Percentiles rank a stretch among this genome's conserved stretches.
These are phyloP conservation scores for Ceratocystis ficicola DNA, from an alignment of 2,329 filamentous ascomycete species.

Conservation along the genomic window DNA sequence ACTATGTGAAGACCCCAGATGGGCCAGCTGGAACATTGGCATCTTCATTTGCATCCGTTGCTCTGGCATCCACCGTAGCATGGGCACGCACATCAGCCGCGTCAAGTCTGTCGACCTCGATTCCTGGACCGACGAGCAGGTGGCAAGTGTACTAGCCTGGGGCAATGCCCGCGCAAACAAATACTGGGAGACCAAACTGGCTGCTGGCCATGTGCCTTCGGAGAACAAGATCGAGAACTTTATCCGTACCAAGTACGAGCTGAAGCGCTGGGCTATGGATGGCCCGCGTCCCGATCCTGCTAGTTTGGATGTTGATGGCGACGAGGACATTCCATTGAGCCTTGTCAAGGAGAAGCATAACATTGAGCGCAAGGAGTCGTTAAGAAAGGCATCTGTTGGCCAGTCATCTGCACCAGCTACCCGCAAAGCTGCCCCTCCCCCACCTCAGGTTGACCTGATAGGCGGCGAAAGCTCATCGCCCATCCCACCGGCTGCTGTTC, in stretches of 20 bases:
- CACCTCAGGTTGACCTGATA: slow-evolving; percentile 60
- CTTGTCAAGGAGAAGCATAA: slow-evolving; percentile 55
- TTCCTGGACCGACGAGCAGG: slow-evolving; percentile 95
- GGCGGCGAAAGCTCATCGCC: slow-evolving; percentile 58
- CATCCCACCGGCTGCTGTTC: slow-evolving; percentile 34
- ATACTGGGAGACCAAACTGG: slow-evolving; percentile 95
- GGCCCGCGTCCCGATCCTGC: slow-evolving; percentile 88
- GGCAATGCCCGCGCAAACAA: slow-evolving; percentile 94
- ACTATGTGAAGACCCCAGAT: slow-evolving; percentile 64
- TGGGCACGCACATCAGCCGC: slow-evolving; percentile 96
- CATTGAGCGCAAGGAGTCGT: slow-evolving; percentile 46
- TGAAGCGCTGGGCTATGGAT: slow-evolving; percentile 99
- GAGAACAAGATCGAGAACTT: slow-evolving; percentile 99
- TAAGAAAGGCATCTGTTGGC: slow-evolving; percentile 48
- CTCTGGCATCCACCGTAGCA: slow-evolving; percentile 94
- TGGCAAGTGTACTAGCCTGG: slow-evolving; percentile 89
- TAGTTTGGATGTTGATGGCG: slow-evolving; percentile 61
- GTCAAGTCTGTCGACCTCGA: slow-evolving; percentile 98
- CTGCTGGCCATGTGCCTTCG: slow-evolving; percentile 78
- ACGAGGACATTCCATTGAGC: slow-evolving; percentile 63
- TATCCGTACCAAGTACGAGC: slow-evolving; percentile 96
- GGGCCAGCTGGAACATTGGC: slow-evolving; percentile 97
- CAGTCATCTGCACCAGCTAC: slow-evolving; percentile 31
- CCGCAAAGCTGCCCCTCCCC: slow-evolving; percentile 14
- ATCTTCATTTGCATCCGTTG: slow-evolving; percentile 97